Conservation (phyloP, 768 basidiomycete species). For the Psilocybe sp. region DNA sequence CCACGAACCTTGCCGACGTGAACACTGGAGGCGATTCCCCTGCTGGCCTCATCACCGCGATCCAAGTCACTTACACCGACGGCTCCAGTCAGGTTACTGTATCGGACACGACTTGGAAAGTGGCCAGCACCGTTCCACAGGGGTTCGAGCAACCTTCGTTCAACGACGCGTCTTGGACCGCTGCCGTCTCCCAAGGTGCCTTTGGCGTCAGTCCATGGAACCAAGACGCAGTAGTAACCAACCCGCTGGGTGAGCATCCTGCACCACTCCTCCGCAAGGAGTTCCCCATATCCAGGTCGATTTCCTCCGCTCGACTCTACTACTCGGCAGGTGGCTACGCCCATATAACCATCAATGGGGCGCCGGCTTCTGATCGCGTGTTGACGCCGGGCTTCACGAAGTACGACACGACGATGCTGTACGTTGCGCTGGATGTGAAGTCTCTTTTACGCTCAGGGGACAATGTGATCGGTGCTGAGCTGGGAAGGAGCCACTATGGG, state of each 20-base stretch:
- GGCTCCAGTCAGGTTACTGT: conserved; percentile 17
- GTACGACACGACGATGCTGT: conserved; percentile 24
- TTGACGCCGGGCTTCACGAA: conserved; percentile 28
- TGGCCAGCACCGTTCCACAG: conserved; percentile 7
- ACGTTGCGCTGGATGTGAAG: conserved; percentile 23
- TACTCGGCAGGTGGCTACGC: conserved; percentile 28
- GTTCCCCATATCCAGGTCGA: conserved; percentile 17
- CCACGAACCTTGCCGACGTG: conserved; percentile 9
- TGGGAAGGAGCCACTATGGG: conserved; percentile 26
- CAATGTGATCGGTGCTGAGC: conserved; percentile 22
- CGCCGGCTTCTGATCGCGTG: conserved; percentile 24
- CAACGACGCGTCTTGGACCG: conserved; percentile 18
- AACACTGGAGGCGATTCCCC: not conserved
- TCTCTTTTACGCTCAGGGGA: conserved; percentile 12
- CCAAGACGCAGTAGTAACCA: not conserved
- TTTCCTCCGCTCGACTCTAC: conserved; percentile 24
- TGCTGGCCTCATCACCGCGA: conserved; percentile 21
- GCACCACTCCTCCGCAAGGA: conserved; percentile 24
- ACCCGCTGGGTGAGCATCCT: conserved; percentile 25
- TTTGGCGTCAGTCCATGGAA: too few relatives aligned
- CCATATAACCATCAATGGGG: conserved; percentile 25
- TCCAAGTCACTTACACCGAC: conserved; percentile 22
- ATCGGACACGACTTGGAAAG: conserved; percentile 22
- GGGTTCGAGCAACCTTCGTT: conserved; percentile 18
- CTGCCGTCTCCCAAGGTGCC: conserved; percentile 5